Percentiles rank a stretch among this genome's conserved stretches.
Evolutionary conservation across 441 rosid genomes (phyloP).

Genomic region (Aquilaria agallochum): DNA sequence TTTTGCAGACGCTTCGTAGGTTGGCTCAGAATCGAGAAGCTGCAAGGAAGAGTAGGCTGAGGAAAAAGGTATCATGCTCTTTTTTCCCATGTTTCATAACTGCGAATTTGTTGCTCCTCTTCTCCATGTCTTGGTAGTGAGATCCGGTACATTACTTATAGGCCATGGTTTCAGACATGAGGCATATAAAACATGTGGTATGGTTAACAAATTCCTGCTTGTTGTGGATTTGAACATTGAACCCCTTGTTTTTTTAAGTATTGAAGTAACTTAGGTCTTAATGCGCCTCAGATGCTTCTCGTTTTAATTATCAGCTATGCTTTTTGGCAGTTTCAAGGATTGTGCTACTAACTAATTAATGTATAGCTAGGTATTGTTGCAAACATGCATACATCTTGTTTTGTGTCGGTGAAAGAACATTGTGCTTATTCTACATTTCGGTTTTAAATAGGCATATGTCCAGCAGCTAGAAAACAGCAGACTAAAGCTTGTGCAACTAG

Average conservation of each 20-base stretch:
- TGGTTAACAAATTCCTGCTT: no score
- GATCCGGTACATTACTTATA: background rate
- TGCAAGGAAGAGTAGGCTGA: slow-evolving; percentile 72
- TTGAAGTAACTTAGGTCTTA: no score
- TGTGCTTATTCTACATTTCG: slow-evolving; percentile 17
- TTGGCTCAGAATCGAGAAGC: slow-evolving; percentile 79
- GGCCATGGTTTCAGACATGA: no score
- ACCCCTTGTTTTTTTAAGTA: no score
- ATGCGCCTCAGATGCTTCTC: no score
- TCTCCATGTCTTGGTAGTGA: background rate
- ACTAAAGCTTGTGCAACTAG: slow-evolving; percentile 64
- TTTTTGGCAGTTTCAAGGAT: no score
- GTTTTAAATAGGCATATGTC: slow-evolving; percentile 81
- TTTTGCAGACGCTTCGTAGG: slow-evolving; percentile 50
- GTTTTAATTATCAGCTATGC: no score
- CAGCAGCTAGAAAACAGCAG: slow-evolving; percentile 89
- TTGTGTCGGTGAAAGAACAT: slow-evolving; percentile 22
- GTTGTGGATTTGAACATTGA: no score
- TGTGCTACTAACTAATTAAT: no score
- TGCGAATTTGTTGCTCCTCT: background rate
- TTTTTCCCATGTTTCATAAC: background rate
- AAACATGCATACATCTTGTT: background rate
- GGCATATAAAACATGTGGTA: no score
- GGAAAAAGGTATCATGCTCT: slow-evolving; percentile 51
- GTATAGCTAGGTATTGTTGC: no score